phyloP scores from a whole-genome alignment of 306 rosid genomes.

The Cajanus cajan region DNA sequence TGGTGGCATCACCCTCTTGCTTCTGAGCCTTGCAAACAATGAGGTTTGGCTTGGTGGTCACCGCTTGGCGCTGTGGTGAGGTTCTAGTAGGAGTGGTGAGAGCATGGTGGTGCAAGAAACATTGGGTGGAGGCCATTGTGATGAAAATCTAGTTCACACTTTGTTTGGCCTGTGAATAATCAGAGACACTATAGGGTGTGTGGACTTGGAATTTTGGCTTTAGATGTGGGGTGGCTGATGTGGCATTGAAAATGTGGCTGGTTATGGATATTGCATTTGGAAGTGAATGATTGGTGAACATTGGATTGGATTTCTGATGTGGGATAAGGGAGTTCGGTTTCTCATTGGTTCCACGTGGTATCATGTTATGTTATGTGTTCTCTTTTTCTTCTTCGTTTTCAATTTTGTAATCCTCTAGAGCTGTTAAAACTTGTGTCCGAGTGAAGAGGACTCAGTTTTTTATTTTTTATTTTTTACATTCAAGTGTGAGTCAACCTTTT shows the following conservation, averaged over 20 bases:
- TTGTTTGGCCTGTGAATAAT: conserved; percentile 14
- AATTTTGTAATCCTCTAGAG: no score
- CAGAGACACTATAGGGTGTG: not conserved
- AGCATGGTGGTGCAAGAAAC: conserved; percentile 87
- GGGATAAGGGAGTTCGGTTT: conserved; percentile 52
- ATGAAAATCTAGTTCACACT: not conserved
- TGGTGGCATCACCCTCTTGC: conserved; percentile 45
- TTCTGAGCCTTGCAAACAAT: conserved; percentile 83
- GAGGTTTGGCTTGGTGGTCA: conserved; percentile 46
- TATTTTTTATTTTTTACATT: no score
- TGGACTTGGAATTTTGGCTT: conserved; percentile 23
- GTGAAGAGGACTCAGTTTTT: not conserved
- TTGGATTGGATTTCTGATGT: conserved; percentile 36
- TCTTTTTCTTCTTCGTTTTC: not conserved
- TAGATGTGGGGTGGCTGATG: conserved; percentile 18
- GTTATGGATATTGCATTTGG: conserved; percentile 35
- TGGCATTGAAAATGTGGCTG: conserved; percentile 29
- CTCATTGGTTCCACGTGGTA: conserved; percentile 62
- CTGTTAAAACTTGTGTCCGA: not conserved
- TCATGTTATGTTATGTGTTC: not conserved
- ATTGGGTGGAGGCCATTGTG: conserved; percentile 78
- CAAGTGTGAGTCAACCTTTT: not conserved
- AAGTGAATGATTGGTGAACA: conserved; percentile 40
- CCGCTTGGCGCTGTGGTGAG: conserved; percentile 56
- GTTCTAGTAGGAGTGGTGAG: conserved; percentile 53